phyloP scores from a whole-genome alignment of 768 basidiomycete genomes.

The Amanita jacksonii region DNA sequence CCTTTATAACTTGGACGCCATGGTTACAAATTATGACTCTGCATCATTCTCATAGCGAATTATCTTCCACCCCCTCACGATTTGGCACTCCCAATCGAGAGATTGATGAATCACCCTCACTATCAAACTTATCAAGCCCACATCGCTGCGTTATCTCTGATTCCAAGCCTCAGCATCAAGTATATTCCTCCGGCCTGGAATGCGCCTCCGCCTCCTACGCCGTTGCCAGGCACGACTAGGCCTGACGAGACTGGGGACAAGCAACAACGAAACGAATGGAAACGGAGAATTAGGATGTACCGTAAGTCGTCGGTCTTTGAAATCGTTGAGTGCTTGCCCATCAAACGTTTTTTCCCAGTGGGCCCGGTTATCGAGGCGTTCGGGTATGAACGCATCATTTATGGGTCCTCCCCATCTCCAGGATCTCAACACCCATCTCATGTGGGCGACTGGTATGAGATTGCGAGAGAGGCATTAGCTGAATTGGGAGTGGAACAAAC shows the following conservation, averaged over 20 bases:
- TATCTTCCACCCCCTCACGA: conserved; percentile 73
- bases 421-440: conserved; percentile 35
- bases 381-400: conserved; percentile 75
- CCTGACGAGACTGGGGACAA: conserved; percentile 32
- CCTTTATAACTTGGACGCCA: conserved; percentile 7
- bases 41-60: conserved; percentile 40
- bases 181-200: conserved; percentile 74
- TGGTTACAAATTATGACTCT: neutral
- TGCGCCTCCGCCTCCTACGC: conserved; percentile 42
- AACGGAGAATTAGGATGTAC: conserved; percentile 76
- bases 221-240: conserved; percentile 24
- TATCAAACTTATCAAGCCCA: conserved; percentile 69
- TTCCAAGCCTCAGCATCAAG: conserved; percentile 62
- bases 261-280: conserved; percentile 51
- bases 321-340: conserved; percentile 1
- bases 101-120: conserved; percentile 68
- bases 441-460: conserved; percentile 69
- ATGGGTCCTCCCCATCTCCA: conserved; percentile 67
- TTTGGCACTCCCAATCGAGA: conserved; percentile 61
- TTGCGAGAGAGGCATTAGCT: conserved; percentile 68
- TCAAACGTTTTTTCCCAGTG: conserved; percentile 34
- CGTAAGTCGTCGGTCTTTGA: conserved; percentile 60
- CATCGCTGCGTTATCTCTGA: conserved; percentile 62
- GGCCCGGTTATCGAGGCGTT: conserved; percentile 80
- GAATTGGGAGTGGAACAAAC: conserved; percentile 76